These are phyloP conservation scores for Chrysanthemum seticuspe DNA, from an alignment of 129 eudicot species.

Conservation along the genomic window DNA sequence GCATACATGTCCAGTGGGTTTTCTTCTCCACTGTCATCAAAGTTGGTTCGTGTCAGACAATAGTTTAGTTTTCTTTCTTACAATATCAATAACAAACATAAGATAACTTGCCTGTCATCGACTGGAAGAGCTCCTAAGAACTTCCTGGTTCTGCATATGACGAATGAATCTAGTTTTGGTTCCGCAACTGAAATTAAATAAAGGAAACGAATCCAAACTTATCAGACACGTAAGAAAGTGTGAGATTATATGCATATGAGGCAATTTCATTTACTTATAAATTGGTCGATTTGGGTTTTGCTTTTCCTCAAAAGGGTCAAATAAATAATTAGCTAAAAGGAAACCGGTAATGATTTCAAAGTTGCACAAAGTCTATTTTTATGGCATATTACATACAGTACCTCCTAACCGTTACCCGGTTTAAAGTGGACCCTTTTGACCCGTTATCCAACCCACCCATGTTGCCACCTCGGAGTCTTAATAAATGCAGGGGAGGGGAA, in stretches of 20 bases:
- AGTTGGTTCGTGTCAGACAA: conserved; percentile 20
- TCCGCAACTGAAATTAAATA: conserved; percentile 55
- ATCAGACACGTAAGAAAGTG: neutral
- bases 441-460: neutral
- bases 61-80: neutral
- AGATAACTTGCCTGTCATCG: conserved; percentile 68
- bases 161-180: conserved; percentile 78
- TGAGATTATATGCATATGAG: neutral
- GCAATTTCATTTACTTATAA: neutral
- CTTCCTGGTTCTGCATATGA: conserved; percentile 75
- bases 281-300: neutral
- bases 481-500: no score
- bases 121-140: conserved; percentile 71
- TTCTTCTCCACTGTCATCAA: conserved; percentile 67
- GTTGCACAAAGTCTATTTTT: no score
- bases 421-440: neutral
- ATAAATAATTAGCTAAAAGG: no score
- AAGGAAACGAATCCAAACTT: neutral
- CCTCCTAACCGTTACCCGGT: neutral
- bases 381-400: no score
- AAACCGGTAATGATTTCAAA: no score
- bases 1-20: conserved; percentile 73
- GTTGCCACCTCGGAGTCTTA: neutral
- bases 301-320: neutral
- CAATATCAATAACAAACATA: neutral